Conservation (phyloP, 1,284 basidiomycete species). For the Athelia psychrophila region DNA sequence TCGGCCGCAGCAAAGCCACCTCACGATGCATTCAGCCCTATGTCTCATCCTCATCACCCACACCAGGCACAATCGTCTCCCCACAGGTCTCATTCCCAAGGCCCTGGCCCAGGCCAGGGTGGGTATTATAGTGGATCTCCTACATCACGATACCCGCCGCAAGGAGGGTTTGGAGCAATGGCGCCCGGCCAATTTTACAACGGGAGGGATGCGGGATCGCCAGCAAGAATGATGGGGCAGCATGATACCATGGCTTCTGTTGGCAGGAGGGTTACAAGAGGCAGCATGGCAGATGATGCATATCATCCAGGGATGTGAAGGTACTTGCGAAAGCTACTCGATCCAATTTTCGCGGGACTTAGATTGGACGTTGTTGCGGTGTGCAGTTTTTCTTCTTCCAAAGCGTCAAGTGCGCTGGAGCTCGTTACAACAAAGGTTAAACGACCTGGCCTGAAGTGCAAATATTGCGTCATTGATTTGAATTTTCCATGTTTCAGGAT, state of each 20-base stretch:
- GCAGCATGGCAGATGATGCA: slow-evolving; percentile 1
- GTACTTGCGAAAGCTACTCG: too few relatives aligned
- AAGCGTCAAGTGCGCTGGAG: too few relatives aligned
- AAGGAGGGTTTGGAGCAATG: slow-evolving; percentile 23
- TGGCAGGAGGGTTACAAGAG: slow-evolving; percentile 7
- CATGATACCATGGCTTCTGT: slow-evolving; percentile 18
- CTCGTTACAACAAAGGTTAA: too few relatives aligned
- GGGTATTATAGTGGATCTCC: slow-evolving; percentile 1
- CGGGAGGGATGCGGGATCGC: slow-evolving; percentile 25
- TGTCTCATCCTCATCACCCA: slow-evolving; percentile 19
- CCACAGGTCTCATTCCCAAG: slow-evolving; percentile 20
- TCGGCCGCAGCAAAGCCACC: background rate
- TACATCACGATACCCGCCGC: slow-evolving; percentile 26
- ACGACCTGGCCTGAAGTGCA: too few relatives aligned
- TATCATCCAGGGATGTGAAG: background rate
- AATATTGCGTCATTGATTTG: too few relatives aligned
- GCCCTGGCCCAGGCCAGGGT: slow-evolving; percentile 3
- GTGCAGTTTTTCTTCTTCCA: too few relatives aligned
- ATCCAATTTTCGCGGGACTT: too few relatives aligned
- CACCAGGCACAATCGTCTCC: slow-evolving; percentile 14
- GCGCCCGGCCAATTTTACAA: slow-evolving; percentile 32
- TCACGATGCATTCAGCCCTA: background rate
- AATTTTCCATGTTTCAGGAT: too few relatives aligned
- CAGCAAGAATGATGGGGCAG: slow-evolving; percentile 29
- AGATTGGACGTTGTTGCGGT: too few relatives aligned